Evolutionary conservation across 441 rosid genomes (phyloP), one percentile per base, ranked within the genome.

Genomic region (Gossypium lobatum): DNA sequence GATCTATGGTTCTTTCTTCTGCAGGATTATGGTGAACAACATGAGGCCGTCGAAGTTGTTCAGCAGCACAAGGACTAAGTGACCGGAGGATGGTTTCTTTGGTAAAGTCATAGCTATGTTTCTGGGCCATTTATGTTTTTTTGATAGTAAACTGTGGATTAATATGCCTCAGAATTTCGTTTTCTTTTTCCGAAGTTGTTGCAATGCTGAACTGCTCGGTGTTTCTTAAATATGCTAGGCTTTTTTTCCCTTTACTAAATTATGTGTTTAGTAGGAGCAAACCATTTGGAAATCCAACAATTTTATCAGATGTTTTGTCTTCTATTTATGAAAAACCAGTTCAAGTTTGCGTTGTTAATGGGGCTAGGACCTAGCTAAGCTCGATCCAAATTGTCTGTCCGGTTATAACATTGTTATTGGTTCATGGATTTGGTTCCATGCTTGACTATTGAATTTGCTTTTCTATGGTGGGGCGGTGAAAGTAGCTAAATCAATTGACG

Each of bases 1-100:
- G 13, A 26, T 50, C 48, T 37, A 1, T 25, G 6, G 1, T 17
- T 20, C 0, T 61, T 72, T 1, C 48, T 72, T 18, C 45, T 50
- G 60, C 61, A 73, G 76, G 76, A 73, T 50, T 73, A 45, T 7
- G 76, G 76, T 7, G 76, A 73, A 31, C 69, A 73, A 3, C 68
- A 62, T 13, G 48, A 62, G 68, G 76, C 61, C 3, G 61, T 73
- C 14, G 67, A 50, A 3, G 57, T 73, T 18, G 34, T 73, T 50
- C 70, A 63, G 70, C 69, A 62, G 14, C 50, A 73, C 31, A 70
- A 70, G 61, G 73, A 54, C 55, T 70, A 54, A 20, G 50, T 9
- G 23, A 18, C 34, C 13, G 6, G 16, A 17, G 17, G 11, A 16
- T 17, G 59, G 71, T 67, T 67, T 67, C 42, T 46, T 23, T 46